Evolutionary conservation across 1,284 basidiomycete species (phyloP), one percentile per base, ranked within the genome.

Genomic region (Boletus semigastroideus): DNA sequence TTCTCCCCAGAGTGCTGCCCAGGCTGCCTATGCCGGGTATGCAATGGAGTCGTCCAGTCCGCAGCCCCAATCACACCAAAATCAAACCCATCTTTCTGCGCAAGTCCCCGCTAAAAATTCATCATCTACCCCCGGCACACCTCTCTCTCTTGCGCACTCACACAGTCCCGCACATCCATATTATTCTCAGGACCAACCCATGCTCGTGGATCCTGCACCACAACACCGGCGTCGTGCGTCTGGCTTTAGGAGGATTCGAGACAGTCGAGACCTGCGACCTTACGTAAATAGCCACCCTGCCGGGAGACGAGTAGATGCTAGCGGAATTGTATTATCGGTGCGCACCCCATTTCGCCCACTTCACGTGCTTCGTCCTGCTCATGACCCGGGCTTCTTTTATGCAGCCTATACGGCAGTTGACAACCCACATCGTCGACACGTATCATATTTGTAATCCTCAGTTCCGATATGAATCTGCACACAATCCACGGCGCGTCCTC

Each of bases 401-500:
- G 14, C 59, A 92, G 92, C 92, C 94, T 25, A 74, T 97, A 57
- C 86, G 90, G 64, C 91, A 93, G 66, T 74, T 98, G 45, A 97
- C 94, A 2, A 87, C 87, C 10, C 81, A 89, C 59, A 84, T 97
- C 46, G 76, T 92, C 42, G 88, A 94, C 59, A 96, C 94, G 13
- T 98, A 90, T 74, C 86, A 83, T 62, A 89, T 94, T 53, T 94
- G 94, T 78, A 96, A 97, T 69, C 90, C 93, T 7, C 76, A 83
- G 56, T 98, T 96, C 78, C 84, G 87, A 66, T 98, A 98, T 70
- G 94, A 97, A 72, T 89, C 90, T 12, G 77, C 89, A 6, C 90
- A 92, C 68, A 98, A 98, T 71, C 94, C 94, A 6, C 81, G 94
- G 44, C 84, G 94, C 44, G 95, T 98, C 12, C 78, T 98, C 57